Evolutionary conservation across 2,329 filamentous ascomycete species (phyloP).

Genomic region (Aspergillus phoenicis): DNA sequence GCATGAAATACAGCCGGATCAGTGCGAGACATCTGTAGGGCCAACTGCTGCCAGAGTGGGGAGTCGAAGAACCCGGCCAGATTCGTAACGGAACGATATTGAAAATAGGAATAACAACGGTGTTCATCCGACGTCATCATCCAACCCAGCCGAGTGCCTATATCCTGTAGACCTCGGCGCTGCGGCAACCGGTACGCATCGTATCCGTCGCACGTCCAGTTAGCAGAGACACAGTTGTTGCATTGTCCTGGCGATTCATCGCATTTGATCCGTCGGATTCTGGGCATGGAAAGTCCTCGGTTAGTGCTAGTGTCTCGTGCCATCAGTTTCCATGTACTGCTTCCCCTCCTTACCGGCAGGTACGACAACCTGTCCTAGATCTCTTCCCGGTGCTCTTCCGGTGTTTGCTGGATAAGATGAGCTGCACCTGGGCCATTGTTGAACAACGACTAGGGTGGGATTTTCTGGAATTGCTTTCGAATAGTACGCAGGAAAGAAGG

Average conservation of each 20-base stretch:
- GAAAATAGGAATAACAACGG: slow-evolving; percentile 9
- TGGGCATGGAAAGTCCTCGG: slow-evolving; percentile 8
- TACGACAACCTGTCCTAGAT: slow-evolving; percentile 16
- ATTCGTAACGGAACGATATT: slow-evolving; percentile 4
- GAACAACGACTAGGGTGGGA: too few relatives aligned
- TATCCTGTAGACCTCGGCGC: not conserved
- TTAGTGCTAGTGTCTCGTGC: not conserved
- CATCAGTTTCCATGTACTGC: not conserved
- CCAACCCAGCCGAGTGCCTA: not conserved
- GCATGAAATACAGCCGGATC: slow-evolving; percentile 13
- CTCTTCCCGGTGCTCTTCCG: not conserved
- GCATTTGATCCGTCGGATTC: slow-evolving; percentile 14
- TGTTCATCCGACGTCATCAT: slow-evolving; percentile 8
- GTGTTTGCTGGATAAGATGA: not conserved
- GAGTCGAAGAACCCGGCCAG: slow-evolving; percentile 9
- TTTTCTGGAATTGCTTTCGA: too few relatives aligned
- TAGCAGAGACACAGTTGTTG: slow-evolving; percentile 5
- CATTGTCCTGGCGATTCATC: slow-evolving; percentile 12
- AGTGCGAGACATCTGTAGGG: slow-evolving; percentile 2
- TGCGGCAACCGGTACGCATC: slow-evolving; percentile 7
- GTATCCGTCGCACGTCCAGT: slow-evolving; percentile 6
- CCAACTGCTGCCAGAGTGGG: slow-evolving; percentile 9
- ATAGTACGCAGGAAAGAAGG: too few relatives aligned
- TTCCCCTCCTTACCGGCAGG: slow-evolving; percentile 10
- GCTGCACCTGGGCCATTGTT: not conserved